Base-by-base conservation (phyloP, 768 basidiomycete species). In the Lactarius psammicola region DNA sequence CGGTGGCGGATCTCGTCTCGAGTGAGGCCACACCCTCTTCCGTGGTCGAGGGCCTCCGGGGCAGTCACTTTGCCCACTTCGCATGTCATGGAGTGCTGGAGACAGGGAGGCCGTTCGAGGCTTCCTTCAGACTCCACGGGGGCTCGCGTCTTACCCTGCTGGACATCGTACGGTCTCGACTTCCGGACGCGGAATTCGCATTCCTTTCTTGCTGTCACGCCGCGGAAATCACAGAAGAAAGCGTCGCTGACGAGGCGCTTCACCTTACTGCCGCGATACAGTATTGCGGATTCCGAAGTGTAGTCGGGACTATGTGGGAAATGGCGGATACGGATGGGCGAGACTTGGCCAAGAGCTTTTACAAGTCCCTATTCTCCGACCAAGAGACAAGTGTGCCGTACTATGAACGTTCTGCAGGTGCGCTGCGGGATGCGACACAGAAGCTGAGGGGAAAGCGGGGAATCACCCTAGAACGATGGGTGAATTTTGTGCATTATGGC, bases 401-500 rank as follows among this genome's bases (percentile, higher is more conserved):
- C 26, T 31, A 42, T 18, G 40, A 57, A 17, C 31, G 54, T 1
- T 60, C 60, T 23, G 53, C 59, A 11, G 34, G 23, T 44, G 60
- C 46, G 1, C 44, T 66, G 11, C 53, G 42, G 20, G 31, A 33
- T 23, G 59, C 59, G 6, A 53, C 34, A 13, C 57, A 49, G 53
- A 55, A 58, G 31, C 7, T 65, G 59, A 46, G 63, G 20, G 17
- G 51, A 13, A 42, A 54, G 46, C 51, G 49, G 17, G 60, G 33
- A 3, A 3, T 53, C 11, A 8, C 42, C 15, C 28, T 62, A 8
- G 28, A 42, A 15, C 61, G 61, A 8, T 66, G 61, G 65, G 65
- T 63, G 15, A 56, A 56, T 17, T 66, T 54, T 30, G 65, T 63
- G 18, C 65, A 66, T 33, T 56, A 57, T 42, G 65, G 61, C 0